Base-by-base conservation (phyloP, 441 rosid species). In the Francoa sonchifolia region DNA sequence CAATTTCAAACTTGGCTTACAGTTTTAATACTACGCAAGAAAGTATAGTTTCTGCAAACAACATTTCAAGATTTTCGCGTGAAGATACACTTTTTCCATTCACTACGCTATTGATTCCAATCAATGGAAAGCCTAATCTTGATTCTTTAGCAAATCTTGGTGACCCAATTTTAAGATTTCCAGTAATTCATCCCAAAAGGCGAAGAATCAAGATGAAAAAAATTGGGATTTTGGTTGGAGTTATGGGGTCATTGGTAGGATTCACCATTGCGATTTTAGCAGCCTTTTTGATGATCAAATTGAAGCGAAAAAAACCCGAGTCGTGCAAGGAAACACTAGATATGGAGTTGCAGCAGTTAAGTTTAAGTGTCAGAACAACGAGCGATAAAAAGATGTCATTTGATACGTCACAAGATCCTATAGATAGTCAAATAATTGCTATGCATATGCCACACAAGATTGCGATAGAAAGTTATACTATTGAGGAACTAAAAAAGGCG, bases 311-410 rank as follows among this genome's bases (percentile, higher is more conserved):
- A 58, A 59, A 59, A n/a, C 42, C 46, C 39, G 33, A 50, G 61
- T 32, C 49, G 15, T 34, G 49, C 54, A 27, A 48, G 27, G 40
- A 33, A 63, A 58, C 57, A 4, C 62, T 47, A 30, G 97, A 84
- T 59, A 44, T 68, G 40, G 95, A 88, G 73, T 65, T 76, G 21
- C 75, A 74, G 42, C 90, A 81, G 66, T 86, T 75, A 28, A 73
- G 73, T 42, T 59, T 74, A 47, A 84, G 94, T 50, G 74, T 81
- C 53, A 58, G 86, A 52, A 84, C 95, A 21, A 66, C 83, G 1
- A 84, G 94, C 30, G 83, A 84, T 51, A 84, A 88, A 67, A 84
- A 84, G 62, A 72, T 84, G 16, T 84, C 95, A 0, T 84, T 84
- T 16, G 94, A 78, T 12, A 86, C 82, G 31, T 88, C 85, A 4